phyloP scores from a whole-genome alignment of 1,284 basidiomycete species.

The Xerocomus minutiporus region DNA sequence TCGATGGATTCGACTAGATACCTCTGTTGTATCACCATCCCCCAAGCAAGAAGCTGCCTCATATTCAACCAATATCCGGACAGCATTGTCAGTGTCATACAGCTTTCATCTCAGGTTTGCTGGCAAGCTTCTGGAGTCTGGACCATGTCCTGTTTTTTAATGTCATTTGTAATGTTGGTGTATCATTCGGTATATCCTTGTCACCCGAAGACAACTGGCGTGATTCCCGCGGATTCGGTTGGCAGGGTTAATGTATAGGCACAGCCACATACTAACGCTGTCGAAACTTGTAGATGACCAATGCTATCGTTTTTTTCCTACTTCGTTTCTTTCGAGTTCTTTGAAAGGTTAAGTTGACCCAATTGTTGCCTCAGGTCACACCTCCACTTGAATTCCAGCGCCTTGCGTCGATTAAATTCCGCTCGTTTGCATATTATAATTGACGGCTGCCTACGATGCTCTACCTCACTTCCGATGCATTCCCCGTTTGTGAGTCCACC shows the following conservation, averaged over 20 bases:
- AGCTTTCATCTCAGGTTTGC: slow-evolving; percentile 7
- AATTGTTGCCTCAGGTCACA: no score
- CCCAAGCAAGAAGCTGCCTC: not conserved
- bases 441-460: not conserved
- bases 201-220: not conserved
- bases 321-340: not conserved
- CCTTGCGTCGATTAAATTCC: not conserved
- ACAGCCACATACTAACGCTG: not conserved
- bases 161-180: slow-evolving; percentile 12
- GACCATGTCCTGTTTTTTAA: slow-evolving; percentile 1
- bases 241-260: no score
- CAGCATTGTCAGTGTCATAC: not conserved
- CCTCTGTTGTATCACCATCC: not conserved
- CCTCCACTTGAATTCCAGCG: not conserved
- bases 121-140: slow-evolving; percentile 3
- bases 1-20: slow-evolving; percentile 57
- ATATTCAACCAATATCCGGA: slow-evolving; percentile 5
- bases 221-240: no score
- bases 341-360: not conserved
- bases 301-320: not conserved
- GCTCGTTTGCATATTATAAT: not conserved
- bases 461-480: not conserved
- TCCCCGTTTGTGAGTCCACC: not conserved
- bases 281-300: no score
- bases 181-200: not conserved